These are phyloP conservation scores for Clohesyomyces aquaticus DNA, from an alignment of 495 filamentous ascomycete genomes.

Conservation along the genomic window DNA sequence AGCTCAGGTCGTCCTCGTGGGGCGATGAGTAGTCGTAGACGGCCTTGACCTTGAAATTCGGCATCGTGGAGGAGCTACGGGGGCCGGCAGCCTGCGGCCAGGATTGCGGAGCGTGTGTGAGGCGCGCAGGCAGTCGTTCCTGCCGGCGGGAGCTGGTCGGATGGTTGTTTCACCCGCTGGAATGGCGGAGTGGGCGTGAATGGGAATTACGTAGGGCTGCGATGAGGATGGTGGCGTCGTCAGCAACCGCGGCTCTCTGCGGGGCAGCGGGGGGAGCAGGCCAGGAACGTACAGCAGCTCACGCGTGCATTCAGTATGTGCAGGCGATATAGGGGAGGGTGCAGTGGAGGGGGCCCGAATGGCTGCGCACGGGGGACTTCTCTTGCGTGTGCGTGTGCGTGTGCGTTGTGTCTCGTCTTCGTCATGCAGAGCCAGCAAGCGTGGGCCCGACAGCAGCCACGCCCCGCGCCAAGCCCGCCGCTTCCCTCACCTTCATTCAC, in stretches of 20 bases:
- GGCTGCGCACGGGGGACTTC: background rate
- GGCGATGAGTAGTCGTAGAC: conserved; percentile 88
- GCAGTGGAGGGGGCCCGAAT: background rate
- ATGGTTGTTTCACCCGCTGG: conserved; percentile 12
- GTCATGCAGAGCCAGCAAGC: conserved; percentile 30
- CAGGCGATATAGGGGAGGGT: background rate
- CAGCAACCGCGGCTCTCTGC: background rate
- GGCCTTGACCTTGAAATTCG: conserved; percentile 91
- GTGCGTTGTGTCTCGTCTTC: conserved; percentile 4
- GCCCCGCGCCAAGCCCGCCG: conserved; percentile 14
- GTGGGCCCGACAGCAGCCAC: background rate
- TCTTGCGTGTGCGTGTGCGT: background rate
- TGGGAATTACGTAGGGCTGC: conserved; percentile 30
- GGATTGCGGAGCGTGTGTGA: conserved; percentile 35
- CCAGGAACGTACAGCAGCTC: background rate
- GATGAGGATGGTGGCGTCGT: conserved; percentile 10
- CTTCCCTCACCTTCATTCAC: background rate
- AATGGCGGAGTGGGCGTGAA: conserved; percentile 6
- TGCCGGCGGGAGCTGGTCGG: conserved; percentile 8
- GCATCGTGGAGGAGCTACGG: conserved; percentile 38
- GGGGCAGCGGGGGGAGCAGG: conserved; percentile 1
- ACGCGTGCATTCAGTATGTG: no score
- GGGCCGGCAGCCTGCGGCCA: conserved; percentile 4
- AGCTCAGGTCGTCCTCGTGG: conserved; percentile 93
- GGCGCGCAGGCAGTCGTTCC: conserved; percentile 29